Base-by-base conservation (phyloP, 495 filamentous ascomycete species). In the Penicillium goetzii region DNA sequence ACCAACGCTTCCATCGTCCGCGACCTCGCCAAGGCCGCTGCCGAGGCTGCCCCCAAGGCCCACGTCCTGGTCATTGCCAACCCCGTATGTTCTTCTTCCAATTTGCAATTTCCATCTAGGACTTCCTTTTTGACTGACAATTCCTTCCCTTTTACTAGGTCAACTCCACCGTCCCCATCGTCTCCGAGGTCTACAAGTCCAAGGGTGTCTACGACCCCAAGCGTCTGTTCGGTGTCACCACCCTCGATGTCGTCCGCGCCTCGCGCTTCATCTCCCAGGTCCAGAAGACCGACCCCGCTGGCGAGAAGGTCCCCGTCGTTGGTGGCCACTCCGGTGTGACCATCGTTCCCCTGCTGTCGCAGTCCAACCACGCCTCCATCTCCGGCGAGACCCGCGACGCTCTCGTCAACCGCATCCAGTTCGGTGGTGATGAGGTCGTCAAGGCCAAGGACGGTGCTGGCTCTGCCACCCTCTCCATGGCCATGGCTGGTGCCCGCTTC, bases 1-100 rank as follows among this genome's bases (percentile, higher is more conserved):
- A 99, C 94, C 85, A 99, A 99, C 80, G 95, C 96, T 78, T 97
- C 92, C 67, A 99, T 99, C 74, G 95, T 99, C 76, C 95, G 95
- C 64, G 95, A 98, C 81, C 89, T 99, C 63, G 93, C 95, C 78
- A 97, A 99, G 88, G 92, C 93, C 68, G 88, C 87, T 73, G 95
- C 95, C 71, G 89, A 96, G 69, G 84, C 90, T 71, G 84, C 88
- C 76, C 96, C 95, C 61, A 85, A 99, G 52, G 96, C 95, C 80
- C 97, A 96, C 77, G 84, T 98, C 79, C 89, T 98, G 74, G 88
- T 99, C 84, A 99, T 99, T 81, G 86, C 92, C 79, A 99, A 99
- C 86, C 95, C 95, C 34, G 95, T 88, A 81, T 56, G 83, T 66
- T 43, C 28, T 66, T 43, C 28, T 11, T 51, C 4, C 47, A 25